phyloP scores from a whole-genome alignment of 1,284 basidiomycete genomes.

The Ganoderma multipileum region DNA sequence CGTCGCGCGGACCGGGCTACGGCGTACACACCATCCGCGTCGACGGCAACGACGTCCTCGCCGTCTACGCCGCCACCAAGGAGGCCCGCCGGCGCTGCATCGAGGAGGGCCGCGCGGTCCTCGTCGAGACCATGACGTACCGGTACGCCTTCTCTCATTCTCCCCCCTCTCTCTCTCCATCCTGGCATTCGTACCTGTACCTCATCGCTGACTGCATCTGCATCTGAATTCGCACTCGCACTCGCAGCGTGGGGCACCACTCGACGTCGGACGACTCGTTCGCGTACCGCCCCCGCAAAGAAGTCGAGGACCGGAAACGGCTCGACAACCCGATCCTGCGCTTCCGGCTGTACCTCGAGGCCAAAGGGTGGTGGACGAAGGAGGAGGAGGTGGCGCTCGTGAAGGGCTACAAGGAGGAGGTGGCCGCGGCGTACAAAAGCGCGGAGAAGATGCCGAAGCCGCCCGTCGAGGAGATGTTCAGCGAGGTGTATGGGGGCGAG shows the following conservation, averaged over 20 bases:
- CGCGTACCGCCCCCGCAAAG: slow-evolving; percentile 85
- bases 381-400: slow-evolving; percentile 79
- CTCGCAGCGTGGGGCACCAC: slow-evolving; percentile 84
- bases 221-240: not conserved
- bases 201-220: not conserved
- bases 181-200: not conserved
- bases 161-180: not conserved
- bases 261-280: slow-evolving; percentile 95
- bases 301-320: slow-evolving; percentile 87
- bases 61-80: slow-evolving; percentile 82
- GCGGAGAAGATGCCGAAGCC: slow-evolving; percentile 79
- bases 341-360: slow-evolving; percentile 85
- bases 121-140: slow-evolving; percentile 94
- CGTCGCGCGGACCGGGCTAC: slow-evolving; percentile 92
- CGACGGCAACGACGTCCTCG: slow-evolving; percentile 93
- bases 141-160: slow-evolving; percentile 54
- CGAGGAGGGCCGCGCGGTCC: slow-evolving; percentile 81
- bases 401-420: slow-evolving; percentile 71
- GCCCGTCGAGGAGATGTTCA: slow-evolving; percentile 83
- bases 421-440: slow-evolving; percentile 80
- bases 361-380: slow-evolving; percentile 86
- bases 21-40: slow-evolving; percentile 91
- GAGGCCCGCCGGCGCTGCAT: slow-evolving; percentile 84
- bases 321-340: slow-evolving; percentile 90
- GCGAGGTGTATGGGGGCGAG: slow-evolving; percentile 87